phyloP scores from a whole-genome alignment of 768 basidiomycete species.

The Crassisporium funariophilum region DNA sequence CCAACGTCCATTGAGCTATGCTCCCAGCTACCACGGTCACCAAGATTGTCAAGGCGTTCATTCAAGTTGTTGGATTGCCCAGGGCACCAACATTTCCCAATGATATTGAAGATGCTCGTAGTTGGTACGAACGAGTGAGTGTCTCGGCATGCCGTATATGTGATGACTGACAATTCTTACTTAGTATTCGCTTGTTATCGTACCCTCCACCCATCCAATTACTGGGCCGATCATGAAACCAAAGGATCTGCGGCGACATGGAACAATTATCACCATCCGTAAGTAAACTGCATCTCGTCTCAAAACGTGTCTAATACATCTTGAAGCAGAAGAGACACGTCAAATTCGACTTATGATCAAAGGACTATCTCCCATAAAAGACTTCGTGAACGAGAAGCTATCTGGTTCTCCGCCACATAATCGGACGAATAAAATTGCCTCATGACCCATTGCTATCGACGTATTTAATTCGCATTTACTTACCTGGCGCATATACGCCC shows the following conservation, averaged over 20 bases:
- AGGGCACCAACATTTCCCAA: conserved; percentile 56
- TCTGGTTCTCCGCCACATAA: conserved; percentile 16
- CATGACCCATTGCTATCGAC: not conserved
- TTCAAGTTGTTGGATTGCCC: conserved; percentile 77
- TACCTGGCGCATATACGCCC: not conserved
- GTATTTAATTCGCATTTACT: not conserved
- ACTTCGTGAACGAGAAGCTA: conserved; percentile 48
- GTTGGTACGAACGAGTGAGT: conserved; percentile 75
- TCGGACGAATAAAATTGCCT: conserved; percentile 15
- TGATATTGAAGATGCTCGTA: conserved; percentile 54
- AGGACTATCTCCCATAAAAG: conserved; percentile 64
- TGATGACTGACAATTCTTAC: conserved; percentile 5
- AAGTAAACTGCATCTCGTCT: conserved; percentile 15
- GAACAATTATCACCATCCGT: conserved; percentile 67
- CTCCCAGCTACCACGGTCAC: conserved; percentile 30
- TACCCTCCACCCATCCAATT: conserved; percentile 65
- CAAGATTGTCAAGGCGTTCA: conserved; percentile 65
- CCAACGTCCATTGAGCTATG: not conserved
- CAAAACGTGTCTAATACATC: not conserved
- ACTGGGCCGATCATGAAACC: conserved; percentile 41
- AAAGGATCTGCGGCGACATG: conserved; percentile 61
- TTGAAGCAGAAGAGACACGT: conserved; percentile 59
- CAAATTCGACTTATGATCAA: conserved; percentile 74
- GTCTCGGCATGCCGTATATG: not conserved
- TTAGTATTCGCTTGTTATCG: conserved; percentile 72